Evolutionary conservation across 805 yeast species (phyloP).

Genomic region (Kodamaea kakaduensis): DNA sequence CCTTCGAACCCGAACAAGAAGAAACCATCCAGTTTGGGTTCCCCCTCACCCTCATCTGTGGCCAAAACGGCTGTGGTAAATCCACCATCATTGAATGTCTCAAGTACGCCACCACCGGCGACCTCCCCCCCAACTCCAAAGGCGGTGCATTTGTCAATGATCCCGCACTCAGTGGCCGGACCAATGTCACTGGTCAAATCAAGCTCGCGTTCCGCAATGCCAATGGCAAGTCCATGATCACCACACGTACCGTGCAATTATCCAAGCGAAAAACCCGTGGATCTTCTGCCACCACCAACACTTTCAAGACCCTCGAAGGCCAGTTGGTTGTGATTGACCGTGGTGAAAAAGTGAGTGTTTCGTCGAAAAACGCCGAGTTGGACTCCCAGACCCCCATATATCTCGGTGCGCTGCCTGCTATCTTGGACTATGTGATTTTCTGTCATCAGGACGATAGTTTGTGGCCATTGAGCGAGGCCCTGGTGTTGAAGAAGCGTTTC

Average conservation of each 20-base stretch:
- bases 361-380: conserved; percentile 79
- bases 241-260: conserved; percentile 80
- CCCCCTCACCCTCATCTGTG: conserved; percentile 91
- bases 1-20: conserved; percentile 79
- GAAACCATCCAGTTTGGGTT: conserved; percentile 86
- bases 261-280: conserved; percentile 46
- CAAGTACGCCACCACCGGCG: conserved; percentile 92
- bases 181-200: conserved; percentile 83
- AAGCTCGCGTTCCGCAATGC: conserved; percentile 79
- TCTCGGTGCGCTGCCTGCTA: conserved; percentile 84
- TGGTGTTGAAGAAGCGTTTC: conserved; percentile 81
- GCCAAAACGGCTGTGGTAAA: conserved; percentile 94
- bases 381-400: conserved; percentile 71
- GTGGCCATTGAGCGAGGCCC: conserved; percentile 95
- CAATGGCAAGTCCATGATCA: conserved; percentile 73
- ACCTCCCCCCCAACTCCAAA: conserved; percentile 89
- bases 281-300: conserved; percentile 38
- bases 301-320: conserved; percentile 90
- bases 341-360: conserved; percentile 69
- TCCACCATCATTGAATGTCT: conserved; percentile 94
- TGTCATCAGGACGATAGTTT: conserved; percentile 96
- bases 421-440: conserved; percentile 87
- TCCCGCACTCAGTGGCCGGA: conserved; percentile 74
- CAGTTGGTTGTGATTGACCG: conserved; percentile 64
- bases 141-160: conserved; percentile 97